Percentiles rank a stretch among this genome's conserved stretches.
phyloP scores from a whole-genome alignment of 805 yeast species.

The Hemisphaericaspora nanyangensis region DNA sequence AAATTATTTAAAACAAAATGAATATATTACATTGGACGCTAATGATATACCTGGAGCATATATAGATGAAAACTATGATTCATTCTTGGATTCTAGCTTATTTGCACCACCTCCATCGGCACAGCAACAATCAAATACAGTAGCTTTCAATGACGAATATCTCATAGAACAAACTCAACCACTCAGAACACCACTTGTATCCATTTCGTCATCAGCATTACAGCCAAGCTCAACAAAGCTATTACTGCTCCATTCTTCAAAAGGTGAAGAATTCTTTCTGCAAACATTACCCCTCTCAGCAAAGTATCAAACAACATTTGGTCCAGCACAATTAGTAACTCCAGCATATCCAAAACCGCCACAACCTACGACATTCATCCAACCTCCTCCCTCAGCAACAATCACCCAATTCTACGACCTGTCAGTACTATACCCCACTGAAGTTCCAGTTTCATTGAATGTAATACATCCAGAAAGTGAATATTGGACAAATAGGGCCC shows the following conservation, averaged over 20 bases:
- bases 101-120: conserved; percentile 12
- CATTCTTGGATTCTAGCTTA: conserved; percentile 15
- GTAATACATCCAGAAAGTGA: conserved; percentile 3
- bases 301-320: conserved; percentile 14
- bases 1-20: conserved; percentile 11
- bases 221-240: conserved; percentile 9
- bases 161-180: conserved; percentile 51
- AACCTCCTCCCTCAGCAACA: conserved; percentile 1
- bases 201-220: conserved; percentile 11
- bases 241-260: conserved; percentile 7
- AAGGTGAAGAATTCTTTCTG: conserved; percentile 18
- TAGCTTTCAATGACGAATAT: conserved; percentile 44
- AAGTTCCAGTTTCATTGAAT: conserved; percentile 1
- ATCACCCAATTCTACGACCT: background rate
- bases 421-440: background rate
- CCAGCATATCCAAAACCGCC: conserved; percentile 4
- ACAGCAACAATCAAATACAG: conserved; percentile 23
- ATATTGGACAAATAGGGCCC: conserved; percentile 4
- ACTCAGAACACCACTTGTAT: conserved; percentile 29
- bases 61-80: conserved; percentile 15
- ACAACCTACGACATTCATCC: no score
- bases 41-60: conserved; percentile 6
- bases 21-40: conserved; percentile 22
- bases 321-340: background rate
- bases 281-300: conserved; percentile 22